Percentiles rank a stretch among this genome's conserved stretches.
Evolutionary conservation across 2,329 filamentous ascomycete genomes (phyloP).

Genomic region (Diaporthe vaccinii): DNA sequence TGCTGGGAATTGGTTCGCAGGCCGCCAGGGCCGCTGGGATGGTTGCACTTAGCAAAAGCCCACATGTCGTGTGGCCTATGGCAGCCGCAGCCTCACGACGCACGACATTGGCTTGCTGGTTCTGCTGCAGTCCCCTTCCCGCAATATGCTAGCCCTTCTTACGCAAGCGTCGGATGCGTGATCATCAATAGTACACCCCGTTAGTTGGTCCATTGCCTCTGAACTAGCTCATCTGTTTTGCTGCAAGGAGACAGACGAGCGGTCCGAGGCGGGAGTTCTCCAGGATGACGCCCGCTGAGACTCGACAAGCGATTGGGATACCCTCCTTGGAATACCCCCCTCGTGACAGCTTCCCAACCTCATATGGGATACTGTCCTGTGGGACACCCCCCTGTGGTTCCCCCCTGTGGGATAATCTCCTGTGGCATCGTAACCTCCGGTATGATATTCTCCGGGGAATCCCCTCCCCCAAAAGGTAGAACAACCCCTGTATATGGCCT

Average conservation of each 20-base stretch:
- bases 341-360: too few relatives aligned
- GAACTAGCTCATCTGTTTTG: background rate
- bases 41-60: background rate
- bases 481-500: background rate
- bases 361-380: background rate
- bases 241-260: background rate
- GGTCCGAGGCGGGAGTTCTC: background rate
- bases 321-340: background rate
- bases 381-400: background rate
- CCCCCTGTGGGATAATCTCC: background rate
- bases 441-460: background rate
- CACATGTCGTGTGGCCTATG: background rate
- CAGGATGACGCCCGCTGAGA: background rate
- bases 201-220: background rate
- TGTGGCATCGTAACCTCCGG: background rate
- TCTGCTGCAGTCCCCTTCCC: slow-evolving; percentile 8
- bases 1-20: slow-evolving; percentile 23
- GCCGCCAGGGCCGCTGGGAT: slow-evolving; percentile 8
- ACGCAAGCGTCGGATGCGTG: slow-evolving; percentile 15
- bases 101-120: slow-evolving; percentile 35
- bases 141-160: background rate
- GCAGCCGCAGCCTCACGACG: slow-evolving; percentile 23
- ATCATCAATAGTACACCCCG: slow-evolving; percentile 2
- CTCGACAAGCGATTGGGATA: background rate
- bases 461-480: background rate